These are phyloP conservation scores for Scedosporium dehoogii DNA, from an alignment of 2,329 filamentous ascomycete species.

Conservation along the genomic window DNA sequence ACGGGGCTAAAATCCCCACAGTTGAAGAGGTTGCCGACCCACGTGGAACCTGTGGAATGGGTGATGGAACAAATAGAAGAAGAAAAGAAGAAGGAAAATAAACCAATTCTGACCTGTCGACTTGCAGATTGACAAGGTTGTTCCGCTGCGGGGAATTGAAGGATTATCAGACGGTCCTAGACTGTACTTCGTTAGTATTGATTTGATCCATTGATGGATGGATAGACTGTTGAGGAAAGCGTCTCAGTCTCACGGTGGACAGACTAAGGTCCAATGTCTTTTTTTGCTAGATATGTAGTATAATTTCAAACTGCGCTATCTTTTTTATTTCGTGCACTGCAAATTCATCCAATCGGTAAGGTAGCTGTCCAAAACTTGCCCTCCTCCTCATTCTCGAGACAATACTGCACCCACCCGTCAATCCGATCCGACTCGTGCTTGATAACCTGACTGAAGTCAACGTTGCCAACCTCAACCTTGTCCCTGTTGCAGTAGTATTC, in stretches of 20 bases:
- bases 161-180: not conserved
- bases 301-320: not conserved
- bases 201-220: no score
- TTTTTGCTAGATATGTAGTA: no score
- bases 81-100: not conserved
- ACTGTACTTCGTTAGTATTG: no score
- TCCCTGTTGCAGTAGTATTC: slow-evolving; percentile 16
- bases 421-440: slow-evolving; percentile 21
- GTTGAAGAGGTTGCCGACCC: not conserved
- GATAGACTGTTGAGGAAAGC: no score
- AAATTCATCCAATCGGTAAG: not conserved
- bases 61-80: not conserved
- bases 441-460: slow-evolving; percentile 21
- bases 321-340: not conserved
- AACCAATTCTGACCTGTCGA: not conserved
- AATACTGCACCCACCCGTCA: slow-evolving; percentile 23
- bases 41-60: not conserved
- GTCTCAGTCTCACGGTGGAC: no score
- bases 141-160: not conserved
- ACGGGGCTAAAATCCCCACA: not conserved
- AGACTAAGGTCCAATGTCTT: no score
- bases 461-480: slow-evolving; percentile 14
- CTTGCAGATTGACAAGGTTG: not conserved
- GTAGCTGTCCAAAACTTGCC: not conserved
- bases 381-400: slow-evolving; percentile 9